Evolutionary conservation across 345 rosid genomes (phyloP), one percentile per base, ranked within the genome.

Genomic region (Raphanus sativus): DNA sequence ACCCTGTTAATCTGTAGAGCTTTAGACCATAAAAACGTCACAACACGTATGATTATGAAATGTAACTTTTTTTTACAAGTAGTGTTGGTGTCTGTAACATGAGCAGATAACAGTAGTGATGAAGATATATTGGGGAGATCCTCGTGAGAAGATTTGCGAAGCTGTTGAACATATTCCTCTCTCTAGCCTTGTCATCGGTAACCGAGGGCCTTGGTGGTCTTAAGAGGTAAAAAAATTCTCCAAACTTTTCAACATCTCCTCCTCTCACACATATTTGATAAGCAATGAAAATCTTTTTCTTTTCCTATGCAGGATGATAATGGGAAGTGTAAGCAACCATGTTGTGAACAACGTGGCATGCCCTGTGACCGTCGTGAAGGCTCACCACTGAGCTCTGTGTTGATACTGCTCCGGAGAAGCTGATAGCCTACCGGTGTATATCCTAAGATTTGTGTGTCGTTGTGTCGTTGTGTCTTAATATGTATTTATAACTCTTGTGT

Each of bases 111-210:
- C 68, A 48, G 90, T 90, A 77, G 70, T 89, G 50, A 67, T 86
- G 86, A 92, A 90, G 90, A 80, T 92, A 71, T 90, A 84, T 16
- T 90, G 96, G 96, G 97, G 97, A 63, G 97, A 92, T 77, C 69
- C 96, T 69, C 91, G 93, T 21, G 97, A 92, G 81, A 90, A 89
- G 90, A 78, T 92, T 6, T 86, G 90, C 40, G 93, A 87, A 83
- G 96, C 97, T 0, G 87, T 86, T 12, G 95, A 91, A 36, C 80
- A 83, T 62, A 81, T 90, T 65, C 97, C 93, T 67, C 84, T 91
- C 42, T 87, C 85, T 70, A 88, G 87, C 79, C 84, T 92, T 80
- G 81, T 92, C 7, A 90, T 90, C 0, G 96, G 97, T 26, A 92
- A 89, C 84, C 79, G 97, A 71, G 97, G n/a, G 96, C n/a, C 91